These are phyloP conservation scores for Plasmodium chabaudi DNA, from an alignment of 169 alveolate genomes.

Conservation along the genomic window DNA sequence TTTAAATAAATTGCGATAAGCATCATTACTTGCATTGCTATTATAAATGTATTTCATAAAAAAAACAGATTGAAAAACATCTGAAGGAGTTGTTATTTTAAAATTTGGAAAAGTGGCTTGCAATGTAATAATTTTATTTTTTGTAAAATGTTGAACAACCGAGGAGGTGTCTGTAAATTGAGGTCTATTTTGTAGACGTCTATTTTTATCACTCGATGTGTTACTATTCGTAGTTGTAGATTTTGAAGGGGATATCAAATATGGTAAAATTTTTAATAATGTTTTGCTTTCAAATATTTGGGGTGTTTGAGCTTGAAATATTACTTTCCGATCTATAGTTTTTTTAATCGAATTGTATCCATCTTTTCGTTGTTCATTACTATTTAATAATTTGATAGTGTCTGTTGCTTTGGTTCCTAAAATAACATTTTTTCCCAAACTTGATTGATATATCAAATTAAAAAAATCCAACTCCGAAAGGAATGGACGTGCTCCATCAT, in stretches of 20 bases:
- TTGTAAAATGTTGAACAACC: constrained; percentile 19
- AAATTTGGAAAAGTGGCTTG: constrained; percentile 36
- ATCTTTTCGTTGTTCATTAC: background rate
- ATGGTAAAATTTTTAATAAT: constrained; percentile 3
- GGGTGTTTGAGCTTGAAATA: constrained; percentile 56
- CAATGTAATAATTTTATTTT: constrained; percentile 20
- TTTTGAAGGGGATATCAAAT: background rate
- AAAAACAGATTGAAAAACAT: constrained; percentile 28
- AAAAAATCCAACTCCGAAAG: constrained; percentile 45
- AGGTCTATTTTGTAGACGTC: background rate
- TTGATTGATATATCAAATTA: constrained; percentile 30
- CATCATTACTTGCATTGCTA: background rate
- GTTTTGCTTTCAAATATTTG: constrained; percentile 44
- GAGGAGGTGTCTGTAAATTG: constrained; percentile 56
- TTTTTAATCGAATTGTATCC: background rate
- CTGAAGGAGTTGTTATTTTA: constrained; percentile 53
- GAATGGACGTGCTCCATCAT: constrained; percentile 67
- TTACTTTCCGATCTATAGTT: constrained; percentile 13
- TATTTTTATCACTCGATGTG: too few relatives aligned
- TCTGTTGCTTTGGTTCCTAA: constrained; percentile 50
- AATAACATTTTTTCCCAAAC: constrained; percentile 19
- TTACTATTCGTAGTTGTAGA: background rate
- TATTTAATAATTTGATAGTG: constrained; percentile 16
- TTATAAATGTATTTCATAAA: constrained; percentile 24
- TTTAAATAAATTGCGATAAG: constrained; percentile 19